A percentile compares a stretch with the other conserved stretches of the same genome.
Conservation (phyloP, 257 asterid species). For the Scutellaria barbata region DNA sequence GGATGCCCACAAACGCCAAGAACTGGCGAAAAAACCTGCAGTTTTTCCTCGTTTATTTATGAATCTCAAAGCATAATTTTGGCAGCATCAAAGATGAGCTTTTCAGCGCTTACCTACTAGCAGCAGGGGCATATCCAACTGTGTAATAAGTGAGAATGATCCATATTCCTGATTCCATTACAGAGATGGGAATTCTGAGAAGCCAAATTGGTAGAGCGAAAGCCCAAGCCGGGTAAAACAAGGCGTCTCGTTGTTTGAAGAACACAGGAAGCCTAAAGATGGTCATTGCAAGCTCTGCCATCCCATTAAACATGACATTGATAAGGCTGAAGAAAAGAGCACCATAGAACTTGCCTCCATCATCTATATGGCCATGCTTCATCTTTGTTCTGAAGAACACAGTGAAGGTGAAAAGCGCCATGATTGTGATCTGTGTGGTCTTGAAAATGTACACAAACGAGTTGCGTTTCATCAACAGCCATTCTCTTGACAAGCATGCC, state of each 20-base stretch:
- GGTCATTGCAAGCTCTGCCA: constrained; percentile 76
- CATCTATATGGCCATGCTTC: constrained; percentile 60
- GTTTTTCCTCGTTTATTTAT: neutral
- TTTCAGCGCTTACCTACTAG: constrained; percentile 51
- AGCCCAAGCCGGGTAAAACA: constrained; percentile 76
- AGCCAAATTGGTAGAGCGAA: constrained; percentile 78
- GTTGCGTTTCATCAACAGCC: constrained; percentile 70
- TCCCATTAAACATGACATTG: constrained; percentile 76
- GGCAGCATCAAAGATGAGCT: neutral
- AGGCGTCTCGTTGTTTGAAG: constrained; percentile 69
- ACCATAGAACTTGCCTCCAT: constrained; percentile 65
- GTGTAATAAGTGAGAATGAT: constrained; percentile 71
- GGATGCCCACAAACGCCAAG: constrained; percentile 67
- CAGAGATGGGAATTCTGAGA: constrained; percentile 61
- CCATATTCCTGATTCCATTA: constrained; percentile 72
- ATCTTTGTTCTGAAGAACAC: constrained; percentile 72
- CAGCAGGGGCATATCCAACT: constrained; percentile 73
- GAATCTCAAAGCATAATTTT: neutral
- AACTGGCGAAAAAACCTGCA: constrained; percentile 63
- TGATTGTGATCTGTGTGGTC: constrained; percentile 67
- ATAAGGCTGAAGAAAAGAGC: constrained; percentile 73
- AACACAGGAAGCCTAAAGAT: constrained; percentile 69
- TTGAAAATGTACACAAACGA: constrained; percentile 69
- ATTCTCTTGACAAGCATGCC: constrained; percentile 70
- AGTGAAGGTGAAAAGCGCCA: constrained; percentile 70